Evolutionary conservation across 441 rosid genomes (phyloP).

Genomic region (Erodium trifolium): DNA sequence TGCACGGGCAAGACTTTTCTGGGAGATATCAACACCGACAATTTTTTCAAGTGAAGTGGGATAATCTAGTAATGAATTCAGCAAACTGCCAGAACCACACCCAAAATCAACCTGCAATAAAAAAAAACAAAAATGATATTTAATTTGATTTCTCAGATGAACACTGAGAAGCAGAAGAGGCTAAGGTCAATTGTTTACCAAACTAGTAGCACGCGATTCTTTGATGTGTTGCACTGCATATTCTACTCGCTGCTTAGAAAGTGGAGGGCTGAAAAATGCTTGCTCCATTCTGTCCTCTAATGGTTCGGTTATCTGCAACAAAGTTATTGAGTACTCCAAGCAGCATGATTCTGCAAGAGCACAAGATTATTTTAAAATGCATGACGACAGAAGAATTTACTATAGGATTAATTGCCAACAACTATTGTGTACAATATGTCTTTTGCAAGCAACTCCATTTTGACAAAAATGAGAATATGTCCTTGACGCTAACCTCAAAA

Average conservation of each 20-base stretch:
- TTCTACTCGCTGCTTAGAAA: slow-evolving; percentile 90
- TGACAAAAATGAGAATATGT: too few species aligned
- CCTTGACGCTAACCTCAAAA: too few species aligned
- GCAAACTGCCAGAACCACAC: slow-evolving; percentile 87
- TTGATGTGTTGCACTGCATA: slow-evolving; percentile 74
- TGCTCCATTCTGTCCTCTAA: slow-evolving; percentile 95
- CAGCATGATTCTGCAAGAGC: slow-evolving; percentile 34
- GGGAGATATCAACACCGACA: slow-evolving; percentile 80
- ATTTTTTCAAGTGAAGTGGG: slow-evolving; percentile 61
- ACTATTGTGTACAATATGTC: too few species aligned
- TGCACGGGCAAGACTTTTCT: slow-evolving; percentile 73
- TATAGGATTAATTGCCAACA: too few species aligned
- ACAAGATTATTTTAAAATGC: background rate
- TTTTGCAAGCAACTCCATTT: too few species aligned
- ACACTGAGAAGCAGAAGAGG: slow-evolving; percentile 7
- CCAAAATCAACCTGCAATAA: slow-evolving; percentile 79
- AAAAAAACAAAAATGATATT: slow-evolving; percentile 12
- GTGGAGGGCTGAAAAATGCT: slow-evolving; percentile 89
- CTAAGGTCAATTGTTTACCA: slow-evolving; percentile 38
- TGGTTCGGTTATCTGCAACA: slow-evolving; percentile 65
- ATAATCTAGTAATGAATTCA: slow-evolving; percentile 76
- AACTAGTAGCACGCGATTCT: slow-evolving; percentile 58
- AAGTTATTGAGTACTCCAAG: slow-evolving; percentile 42
- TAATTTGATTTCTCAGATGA: slow-evolving; percentile 9
- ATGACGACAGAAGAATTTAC: too few species aligned